Percentiles rank a stretch among this genome's conserved stretches.
Evolutionary conservation across 139 green algal genomes (phyloP).

Genomic region (Coccomyxa sp.): DNA sequence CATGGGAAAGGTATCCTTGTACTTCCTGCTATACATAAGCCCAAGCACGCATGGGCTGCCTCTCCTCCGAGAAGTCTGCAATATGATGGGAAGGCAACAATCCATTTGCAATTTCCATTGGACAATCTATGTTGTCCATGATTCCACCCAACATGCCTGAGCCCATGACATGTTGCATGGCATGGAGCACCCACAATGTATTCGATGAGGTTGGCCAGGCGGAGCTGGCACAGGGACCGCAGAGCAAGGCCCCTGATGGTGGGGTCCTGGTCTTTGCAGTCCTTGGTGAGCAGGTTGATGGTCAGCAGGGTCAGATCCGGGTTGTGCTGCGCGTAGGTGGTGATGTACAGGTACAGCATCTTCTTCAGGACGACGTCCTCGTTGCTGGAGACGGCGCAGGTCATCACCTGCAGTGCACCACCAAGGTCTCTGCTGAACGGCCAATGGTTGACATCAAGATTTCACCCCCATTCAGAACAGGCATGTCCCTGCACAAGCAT

Average conservation of each 20-base stretch:
- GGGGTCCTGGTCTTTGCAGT: slow-evolving; percentile 85
- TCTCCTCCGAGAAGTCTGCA: no score
- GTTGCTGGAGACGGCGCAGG: slow-evolving; percentile 52
- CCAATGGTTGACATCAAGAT: no score
- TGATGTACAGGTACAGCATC: slow-evolving; percentile 96
- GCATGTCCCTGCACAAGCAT: no score
- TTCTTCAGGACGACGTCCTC: slow-evolving; percentile 82
- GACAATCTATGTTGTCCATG: no score
- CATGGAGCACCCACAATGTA: slow-evolving; percentile 70
- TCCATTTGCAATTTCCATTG: no score
- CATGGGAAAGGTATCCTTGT: no score
- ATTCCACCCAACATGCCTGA: not conserved
- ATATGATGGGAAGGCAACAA: no score
- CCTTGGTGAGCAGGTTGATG: slow-evolving; percentile 57
- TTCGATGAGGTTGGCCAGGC: slow-evolving; percentile 91
- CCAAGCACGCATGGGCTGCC: no score
- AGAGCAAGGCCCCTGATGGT: slow-evolving; percentile 92
- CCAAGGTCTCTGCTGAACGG: no score
- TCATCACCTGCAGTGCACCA: slow-evolving; percentile 55
- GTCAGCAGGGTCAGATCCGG: slow-evolving; percentile 67
- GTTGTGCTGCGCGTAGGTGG: slow-evolving; percentile 69
- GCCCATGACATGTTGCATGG: not conserved
- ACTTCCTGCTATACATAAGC: no score
- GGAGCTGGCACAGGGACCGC: slow-evolving; percentile 82
- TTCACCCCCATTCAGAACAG: no score